These are phyloP conservation scores for Leishmania gerbilli DNA, from an alignment of 208 protist species.

Conservation along the genomic window DNA sequence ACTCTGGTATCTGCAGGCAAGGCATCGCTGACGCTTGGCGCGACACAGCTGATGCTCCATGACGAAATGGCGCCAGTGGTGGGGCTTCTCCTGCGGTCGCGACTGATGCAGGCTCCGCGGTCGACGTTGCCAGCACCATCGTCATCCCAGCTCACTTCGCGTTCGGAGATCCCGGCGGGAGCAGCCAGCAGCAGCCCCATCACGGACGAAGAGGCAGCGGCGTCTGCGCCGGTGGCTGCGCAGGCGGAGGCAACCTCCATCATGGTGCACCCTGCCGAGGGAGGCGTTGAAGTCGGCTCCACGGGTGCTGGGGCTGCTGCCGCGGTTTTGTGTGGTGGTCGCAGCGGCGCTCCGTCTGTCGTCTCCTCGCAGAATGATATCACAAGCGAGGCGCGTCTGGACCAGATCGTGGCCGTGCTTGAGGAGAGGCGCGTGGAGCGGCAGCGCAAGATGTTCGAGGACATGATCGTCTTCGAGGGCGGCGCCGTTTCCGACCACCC, in stretches of 20 bases:
- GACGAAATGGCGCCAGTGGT: background rate
- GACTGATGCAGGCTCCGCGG: background rate
- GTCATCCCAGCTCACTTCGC: background rate
- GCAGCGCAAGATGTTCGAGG: constrained; percentile 70
- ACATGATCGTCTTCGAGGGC: constrained; percentile 88
- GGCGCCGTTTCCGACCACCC: constrained; percentile 74
- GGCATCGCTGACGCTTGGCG: background rate
- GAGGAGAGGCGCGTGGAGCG: constrained; percentile 76
- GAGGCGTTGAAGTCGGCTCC: constrained; percentile 7
- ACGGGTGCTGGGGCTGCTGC: background rate
- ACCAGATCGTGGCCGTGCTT: constrained; percentile 43
- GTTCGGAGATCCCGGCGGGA: background rate
- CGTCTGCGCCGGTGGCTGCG: background rate
- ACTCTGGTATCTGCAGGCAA: background rate
- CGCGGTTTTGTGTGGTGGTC: background rate
- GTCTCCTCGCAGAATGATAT: constrained; percentile 60
- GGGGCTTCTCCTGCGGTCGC: constrained; percentile 5
- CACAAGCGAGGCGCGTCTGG: constrained; percentile 43
- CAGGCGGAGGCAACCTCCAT: constrained; percentile 7
- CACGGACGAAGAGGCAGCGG: background rate
- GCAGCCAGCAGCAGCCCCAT: background rate
- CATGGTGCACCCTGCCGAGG: background rate
- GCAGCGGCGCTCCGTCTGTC: constrained; percentile 40
- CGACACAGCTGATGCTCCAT: background rate
- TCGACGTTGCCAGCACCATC: background rate